Evolutionary conservation across 306 rosid genomes (phyloP), one percentile per base, ranked within the genome.

Genomic region (Vigna reflexopilosa): DNA sequence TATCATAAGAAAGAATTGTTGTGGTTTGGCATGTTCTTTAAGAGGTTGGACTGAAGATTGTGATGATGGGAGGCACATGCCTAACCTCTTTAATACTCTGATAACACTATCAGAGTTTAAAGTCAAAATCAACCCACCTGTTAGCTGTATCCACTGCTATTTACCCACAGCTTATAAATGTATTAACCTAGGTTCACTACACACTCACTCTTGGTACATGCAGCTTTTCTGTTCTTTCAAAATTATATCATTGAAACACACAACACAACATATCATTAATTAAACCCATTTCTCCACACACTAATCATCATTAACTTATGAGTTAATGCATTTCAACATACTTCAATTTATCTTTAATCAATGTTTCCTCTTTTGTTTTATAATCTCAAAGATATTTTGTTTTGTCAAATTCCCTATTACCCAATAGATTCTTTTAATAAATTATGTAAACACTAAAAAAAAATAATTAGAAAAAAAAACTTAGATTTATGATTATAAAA

Each of bases 31-130:
- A 20, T 67, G 1, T 17, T 15, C 19, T 20, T 68, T 45, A 68
- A 68, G 56, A 68, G 42, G 2, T 24, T 68, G 42, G 56, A 68
- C 42, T 45, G 24, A 45, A 11, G 17, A 20, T 45, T 66, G 52
- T 42, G 1, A 66, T 20, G 7, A 45, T 14, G 15, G 24, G 59
- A 38, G 59, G 26, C 59, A 48, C 45, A 69, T 8, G 44, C 73
- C 73, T 47, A 45, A 45, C 73, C 14, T 68, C 56, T 44, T 67
- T 2, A 67, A 20, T 67, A 45, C 8, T 67, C 38, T 45, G 13
- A 67, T 22, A 1, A 2, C 38, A 22, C 12, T 45, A 30, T 67
- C 16, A 26, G 38, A 67, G 73, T 67, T 67, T 67, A 20, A 44
- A 68, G 73, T 52, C 50, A 52, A 71, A 32, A 52, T 51, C 61